Conservation (phyloP, 140 eudicot species). For the Bidens hawaiensis region DNA sequence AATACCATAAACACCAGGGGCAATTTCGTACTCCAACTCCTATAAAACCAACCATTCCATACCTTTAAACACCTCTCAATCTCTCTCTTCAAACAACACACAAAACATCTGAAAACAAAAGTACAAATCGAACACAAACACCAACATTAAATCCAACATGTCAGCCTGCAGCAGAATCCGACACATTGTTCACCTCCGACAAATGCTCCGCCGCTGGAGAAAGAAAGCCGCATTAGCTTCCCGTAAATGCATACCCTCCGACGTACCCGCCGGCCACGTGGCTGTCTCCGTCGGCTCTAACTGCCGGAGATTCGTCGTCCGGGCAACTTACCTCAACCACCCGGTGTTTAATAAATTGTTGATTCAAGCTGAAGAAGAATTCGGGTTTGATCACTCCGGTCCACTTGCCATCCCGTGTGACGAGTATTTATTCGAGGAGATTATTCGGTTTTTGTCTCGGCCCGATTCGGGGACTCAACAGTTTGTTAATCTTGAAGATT, state of each 20-base stretch:
- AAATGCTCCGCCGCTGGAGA: constrained; percentile 79
- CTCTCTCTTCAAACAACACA: background rate
- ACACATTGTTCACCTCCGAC: constrained; percentile 85
- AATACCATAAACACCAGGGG: constrained; percentile 14
- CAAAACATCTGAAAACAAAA: background rate
- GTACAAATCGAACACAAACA: constrained; percentile 3
- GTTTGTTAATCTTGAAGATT: constrained; percentile 58
- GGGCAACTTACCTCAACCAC: constrained; percentile 65
- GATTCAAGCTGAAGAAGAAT: constrained; percentile 76
- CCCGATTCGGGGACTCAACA: constrained; percentile 50
- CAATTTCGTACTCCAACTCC: constrained; percentile 14
- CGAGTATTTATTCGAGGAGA: constrained; percentile 69
- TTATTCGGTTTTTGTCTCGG: constrained; percentile 54
- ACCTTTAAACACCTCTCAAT: constrained; percentile 21
- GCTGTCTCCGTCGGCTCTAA: constrained; percentile 72
- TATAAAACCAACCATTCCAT: constrained; percentile 24
- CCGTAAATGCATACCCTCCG: constrained; percentile 42
- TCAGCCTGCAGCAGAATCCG: constrained; percentile 85
- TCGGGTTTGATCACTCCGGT: constrained; percentile 65
- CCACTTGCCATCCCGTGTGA: constrained; percentile 83
- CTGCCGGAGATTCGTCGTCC: constrained; percentile 60
- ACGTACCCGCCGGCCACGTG: constrained; percentile 88
- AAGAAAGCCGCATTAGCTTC: constrained; percentile 53
- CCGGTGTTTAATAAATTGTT: constrained; percentile 63
- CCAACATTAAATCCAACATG: constrained; percentile 29